A percentile compares a stretch with the other conserved stretches of the same genome.
Evolutionary conservation across 768 basidiomycete genomes (phyloP).

Genomic region (Rhizopogon salebrosus): DNA sequence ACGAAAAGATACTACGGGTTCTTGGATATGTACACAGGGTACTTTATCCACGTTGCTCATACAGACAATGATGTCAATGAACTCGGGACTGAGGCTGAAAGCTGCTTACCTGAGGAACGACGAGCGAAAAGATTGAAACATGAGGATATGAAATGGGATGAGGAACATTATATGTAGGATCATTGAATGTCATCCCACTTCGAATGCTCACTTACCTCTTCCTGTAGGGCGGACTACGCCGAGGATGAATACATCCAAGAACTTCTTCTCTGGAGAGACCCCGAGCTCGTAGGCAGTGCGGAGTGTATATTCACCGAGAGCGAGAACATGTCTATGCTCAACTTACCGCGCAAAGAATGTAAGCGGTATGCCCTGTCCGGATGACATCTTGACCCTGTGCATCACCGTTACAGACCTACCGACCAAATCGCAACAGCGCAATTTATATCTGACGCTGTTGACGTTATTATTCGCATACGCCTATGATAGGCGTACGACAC

Average conservation of each 20-base stretch:
- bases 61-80: constrained; percentile 82
- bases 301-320: constrained; percentile 59
- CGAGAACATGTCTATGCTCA: constrained; percentile 64
- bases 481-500: constrained; percentile 76
- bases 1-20: constrained; percentile 65
- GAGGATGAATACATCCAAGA: constrained; percentile 75
- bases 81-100: constrained; percentile 64
- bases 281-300: constrained; percentile 32
- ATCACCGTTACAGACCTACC: constrained; percentile 48
- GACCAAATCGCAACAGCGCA: constrained; percentile 47
- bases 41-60: constrained; percentile 67
- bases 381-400: background rate
- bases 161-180: constrained; percentile 76
- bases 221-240: constrained; percentile 71
- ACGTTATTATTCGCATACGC: constrained; percentile 75
- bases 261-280: constrained; percentile 62
- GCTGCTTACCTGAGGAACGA: constrained; percentile 44
- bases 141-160: constrained; percentile 78
- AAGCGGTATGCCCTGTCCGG: constrained; percentile 9
- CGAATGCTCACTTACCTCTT: constrained; percentile 2
- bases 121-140: constrained; percentile 47
- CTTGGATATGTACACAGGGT: constrained; percentile 67
- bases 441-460: constrained; percentile 64
- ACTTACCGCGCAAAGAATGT: constrained; percentile 51
- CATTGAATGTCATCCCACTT: constrained; percentile 12